Evolutionary conservation across 2,329 filamentous ascomycete species (phyloP).

Genomic region (Paracorniculantispora psalliotae): DNA sequence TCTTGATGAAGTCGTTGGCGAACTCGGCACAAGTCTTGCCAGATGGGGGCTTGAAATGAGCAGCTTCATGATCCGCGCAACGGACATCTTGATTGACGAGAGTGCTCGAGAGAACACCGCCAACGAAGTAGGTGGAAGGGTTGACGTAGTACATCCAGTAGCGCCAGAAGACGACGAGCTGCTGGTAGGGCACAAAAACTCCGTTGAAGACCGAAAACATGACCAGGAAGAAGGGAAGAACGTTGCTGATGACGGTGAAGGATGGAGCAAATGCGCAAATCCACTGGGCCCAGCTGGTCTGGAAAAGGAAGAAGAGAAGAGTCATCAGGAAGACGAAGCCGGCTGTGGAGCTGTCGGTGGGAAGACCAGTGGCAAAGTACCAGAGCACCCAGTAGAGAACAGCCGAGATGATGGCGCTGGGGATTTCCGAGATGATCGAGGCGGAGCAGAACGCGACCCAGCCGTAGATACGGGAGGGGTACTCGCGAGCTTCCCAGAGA

Average conservation of each 20-base stretch:
- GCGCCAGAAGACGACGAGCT: constrained; percentile 64
- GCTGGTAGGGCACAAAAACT: constrained; percentile 62
- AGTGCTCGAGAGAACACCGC: constrained; percentile 62
- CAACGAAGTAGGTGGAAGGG: constrained; percentile 67
- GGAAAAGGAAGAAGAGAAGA: constrained; percentile 72
- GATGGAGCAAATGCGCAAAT: constrained; percentile 76
- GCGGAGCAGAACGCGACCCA: constrained; percentile 74
- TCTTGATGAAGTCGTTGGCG: constrained; percentile 52
- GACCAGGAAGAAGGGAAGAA: constrained; percentile 76
- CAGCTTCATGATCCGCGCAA: constrained; percentile 39
- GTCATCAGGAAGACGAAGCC: constrained; percentile 78
- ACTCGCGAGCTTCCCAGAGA: constrained; percentile 69
- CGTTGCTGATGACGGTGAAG: constrained; percentile 73
- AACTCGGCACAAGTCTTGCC: constrained; percentile 62
- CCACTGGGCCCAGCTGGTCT: constrained; percentile 74
- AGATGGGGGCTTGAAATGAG: constrained; percentile 54
- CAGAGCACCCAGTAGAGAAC: constrained; percentile 69
- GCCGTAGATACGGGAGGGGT: constrained; percentile 69
- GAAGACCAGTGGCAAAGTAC: constrained; percentile 72
- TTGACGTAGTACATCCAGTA: constrained; percentile 68
- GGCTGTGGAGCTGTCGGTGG: constrained; percentile 56
- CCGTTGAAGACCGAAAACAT: constrained; percentile 74
- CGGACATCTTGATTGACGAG: constrained; percentile 45
- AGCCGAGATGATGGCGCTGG: constrained; percentile 58
- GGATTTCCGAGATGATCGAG: constrained; percentile 68